Percentiles rank a stretch among this genome's conserved stretches.
Conservation (phyloP, 2,329 filamentous ascomycete species). For the Leptographium wingfieldii region DNA sequence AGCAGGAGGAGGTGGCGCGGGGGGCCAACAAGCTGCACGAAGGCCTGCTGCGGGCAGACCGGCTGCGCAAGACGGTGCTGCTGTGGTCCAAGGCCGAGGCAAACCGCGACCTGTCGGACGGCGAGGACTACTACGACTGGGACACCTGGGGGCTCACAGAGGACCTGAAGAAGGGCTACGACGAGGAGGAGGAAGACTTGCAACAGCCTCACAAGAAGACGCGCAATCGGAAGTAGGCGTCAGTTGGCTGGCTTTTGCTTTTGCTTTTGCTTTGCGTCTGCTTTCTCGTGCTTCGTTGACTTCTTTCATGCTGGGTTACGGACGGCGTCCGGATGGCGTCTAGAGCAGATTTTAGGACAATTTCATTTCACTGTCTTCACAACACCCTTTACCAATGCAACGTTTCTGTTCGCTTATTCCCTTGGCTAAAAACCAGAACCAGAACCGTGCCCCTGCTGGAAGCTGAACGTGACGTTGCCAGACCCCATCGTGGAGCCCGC, state of each 20-base stretch:
- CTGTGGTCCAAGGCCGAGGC: slow-evolving; percentile 69
- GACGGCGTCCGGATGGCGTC: too few species aligned
- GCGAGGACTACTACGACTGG: slow-evolving; percentile 80
- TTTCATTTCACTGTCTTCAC: too few species aligned
- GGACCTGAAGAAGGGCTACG: slow-evolving; percentile 68
- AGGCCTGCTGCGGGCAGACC: slow-evolving; percentile 60
- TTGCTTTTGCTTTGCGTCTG: too few species aligned
- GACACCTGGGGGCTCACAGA: slow-evolving; percentile 66
- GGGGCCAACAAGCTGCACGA: slow-evolving; percentile 55
- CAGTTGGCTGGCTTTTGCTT: too few species aligned
- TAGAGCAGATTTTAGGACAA: too few species aligned
- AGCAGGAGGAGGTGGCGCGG: slow-evolving; percentile 72
- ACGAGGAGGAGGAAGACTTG: slow-evolving; percentile 68
- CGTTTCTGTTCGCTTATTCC: too few species aligned
- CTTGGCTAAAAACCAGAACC: too few species aligned
- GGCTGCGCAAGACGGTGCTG: slow-evolving; percentile 57
- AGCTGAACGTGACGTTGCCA: too few species aligned
- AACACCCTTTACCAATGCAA: too few species aligned
- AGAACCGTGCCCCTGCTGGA: too few species aligned
- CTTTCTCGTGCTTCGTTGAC: neutral
- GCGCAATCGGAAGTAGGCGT: slow-evolving; percentile 34
- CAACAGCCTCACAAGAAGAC: slow-evolving; percentile 48
- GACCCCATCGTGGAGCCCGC: too few species aligned
- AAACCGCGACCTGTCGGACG: slow-evolving; percentile 68
- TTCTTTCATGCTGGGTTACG: too few species aligned